Evolutionary conservation across 2,329 filamentous ascomycete species (phyloP), one percentile per base, ranked within the genome.

Genomic region (Trichoderma sp.): DNA sequence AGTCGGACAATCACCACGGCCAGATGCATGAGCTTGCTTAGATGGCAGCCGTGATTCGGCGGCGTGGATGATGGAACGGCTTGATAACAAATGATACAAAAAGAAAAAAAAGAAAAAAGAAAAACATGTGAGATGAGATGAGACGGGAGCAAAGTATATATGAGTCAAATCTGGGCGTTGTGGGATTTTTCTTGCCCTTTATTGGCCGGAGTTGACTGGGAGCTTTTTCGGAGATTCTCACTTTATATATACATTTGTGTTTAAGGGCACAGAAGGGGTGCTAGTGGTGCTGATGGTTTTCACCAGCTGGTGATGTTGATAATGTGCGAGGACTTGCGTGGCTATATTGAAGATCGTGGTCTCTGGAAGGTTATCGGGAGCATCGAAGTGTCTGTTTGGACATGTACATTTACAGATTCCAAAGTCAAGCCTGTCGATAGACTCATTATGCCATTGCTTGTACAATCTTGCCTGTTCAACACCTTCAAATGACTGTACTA

Each of bases 1-100:
- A 75, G 19, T 71, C 75, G 14, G 77, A 78, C 10, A 71, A 77
- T 52, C 76, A 78, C 60, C 74, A 68, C 9, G 78, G 78, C 2
- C 70, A 80, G 63, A 77, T 80, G 64, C 78, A 80, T 50, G 79
- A 81, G 72, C 66, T 81, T 69, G 73, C 69, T 14, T 79, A 71
- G 63, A 56, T 41, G 17, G 34, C 56, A 14, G 12, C 41, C 5
- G 47, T 52, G 12, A 64, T 59, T 44, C 12, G 15, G 34, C 54
- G 55, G 2, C 54, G 28, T 48, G 47, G 47, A 21, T 52, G 47
- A 64, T 21, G 43, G 51, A 56, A 6, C 9, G 9, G 30, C 30
- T 10, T 34, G 30, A 34, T 39, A 39, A 10, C 3, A 19, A 19
- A n/a, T 28, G 19, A 21, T 14, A 34, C 50, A 3, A 34, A 12